Evolutionary conservation across 495 filamentous ascomycete genomes (phyloP).

Genomic region (Chlorociboria aeruginascens): DNA sequence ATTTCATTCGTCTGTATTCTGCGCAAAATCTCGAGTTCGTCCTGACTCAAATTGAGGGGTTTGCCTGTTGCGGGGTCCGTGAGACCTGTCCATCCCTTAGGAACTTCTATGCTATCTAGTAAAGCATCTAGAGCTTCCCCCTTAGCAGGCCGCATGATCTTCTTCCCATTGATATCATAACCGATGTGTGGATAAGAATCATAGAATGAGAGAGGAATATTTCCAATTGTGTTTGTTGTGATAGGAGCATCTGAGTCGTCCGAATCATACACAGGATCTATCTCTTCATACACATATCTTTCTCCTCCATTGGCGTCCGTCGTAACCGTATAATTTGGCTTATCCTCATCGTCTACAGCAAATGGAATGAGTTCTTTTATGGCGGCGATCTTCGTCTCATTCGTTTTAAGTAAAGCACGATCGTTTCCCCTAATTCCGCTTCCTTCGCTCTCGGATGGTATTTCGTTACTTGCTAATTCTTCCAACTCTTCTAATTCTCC

Average conservation of each 20-base stretch:
- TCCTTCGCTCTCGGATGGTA: conserved; percentile 40
- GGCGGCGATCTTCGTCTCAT: conserved; percentile 19
- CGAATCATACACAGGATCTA: conserved; percentile 90
- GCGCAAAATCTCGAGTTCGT: conserved; percentile 79
- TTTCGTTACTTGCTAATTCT: conserved; percentile 44
- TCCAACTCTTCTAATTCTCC: conserved; percentile 30
- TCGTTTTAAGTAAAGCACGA: conserved; percentile 19
- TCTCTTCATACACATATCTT: conserved; percentile 60
- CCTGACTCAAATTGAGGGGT: conserved; percentile 72
- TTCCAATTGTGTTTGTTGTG: conserved; percentile 79
- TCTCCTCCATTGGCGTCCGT: conserved; percentile 41
- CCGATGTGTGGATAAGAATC: conserved; percentile 97
- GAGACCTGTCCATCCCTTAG: conserved; percentile 94
- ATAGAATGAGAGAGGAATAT: conserved; percentile 91
- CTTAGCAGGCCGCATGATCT: conserved; percentile 88
- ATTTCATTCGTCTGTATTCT: conserved; percentile 88
- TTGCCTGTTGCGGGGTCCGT: conserved; percentile 89
- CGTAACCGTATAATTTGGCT: conserved; percentile 45
- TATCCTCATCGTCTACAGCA: conserved; percentile 25
- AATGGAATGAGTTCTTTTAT: conserved; percentile 15
- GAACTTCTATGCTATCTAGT: conserved; percentile 92
- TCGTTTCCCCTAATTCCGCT: conserved; percentile 9
- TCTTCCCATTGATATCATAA: conserved; percentile 97
- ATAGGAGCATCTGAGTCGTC: conserved; percentile 80
- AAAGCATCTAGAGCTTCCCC: conserved; percentile 90